Percentiles rank a stretch among this genome's conserved stretches.
These are phyloP conservation scores for Corylus americana DNA, from an alignment of 306 rosid species.

Conservation along the genomic window DNA sequence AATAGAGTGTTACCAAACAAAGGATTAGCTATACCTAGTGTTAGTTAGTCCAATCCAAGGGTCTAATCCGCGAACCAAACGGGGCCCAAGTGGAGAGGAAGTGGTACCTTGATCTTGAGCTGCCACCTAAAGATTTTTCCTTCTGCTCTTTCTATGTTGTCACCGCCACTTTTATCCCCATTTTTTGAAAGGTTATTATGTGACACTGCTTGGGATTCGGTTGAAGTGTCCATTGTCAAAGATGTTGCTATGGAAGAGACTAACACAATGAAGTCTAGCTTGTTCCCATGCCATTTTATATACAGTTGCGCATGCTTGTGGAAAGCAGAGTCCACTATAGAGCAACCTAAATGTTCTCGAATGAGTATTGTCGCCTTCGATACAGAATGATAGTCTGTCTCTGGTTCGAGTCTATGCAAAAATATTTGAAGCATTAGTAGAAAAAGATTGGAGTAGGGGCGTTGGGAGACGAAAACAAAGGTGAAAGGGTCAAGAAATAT, in stretches of 20 bases:
- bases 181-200: not conserved
- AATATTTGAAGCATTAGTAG: not conserved
- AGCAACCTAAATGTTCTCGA: not conserved
- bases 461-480: not conserved
- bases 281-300: not conserved
- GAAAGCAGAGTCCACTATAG: not conserved
- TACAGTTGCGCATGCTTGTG: not conserved
- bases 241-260: not conserved
- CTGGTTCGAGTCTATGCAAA: not conserved
- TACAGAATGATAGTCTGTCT: not conserved
- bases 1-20: too few species aligned
- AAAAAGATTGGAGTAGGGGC: not conserved
- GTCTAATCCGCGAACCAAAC: too few species aligned
- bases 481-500: too few species aligned
- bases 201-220: not conserved
- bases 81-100: not conserved
- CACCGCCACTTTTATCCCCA: not conserved
- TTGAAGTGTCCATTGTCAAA: not conserved
- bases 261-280: not conserved
- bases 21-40: too few species aligned
- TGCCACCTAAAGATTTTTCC: not conserved
- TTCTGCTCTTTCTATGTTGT: not conserved
- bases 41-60: too few species aligned
- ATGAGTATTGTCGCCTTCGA: not conserved
- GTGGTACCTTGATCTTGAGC: not conserved